These are phyloP conservation scores for Fusarium armeniacum DNA, from an alignment of 2,329 filamentous ascomycete species.

Conservation along the genomic window DNA sequence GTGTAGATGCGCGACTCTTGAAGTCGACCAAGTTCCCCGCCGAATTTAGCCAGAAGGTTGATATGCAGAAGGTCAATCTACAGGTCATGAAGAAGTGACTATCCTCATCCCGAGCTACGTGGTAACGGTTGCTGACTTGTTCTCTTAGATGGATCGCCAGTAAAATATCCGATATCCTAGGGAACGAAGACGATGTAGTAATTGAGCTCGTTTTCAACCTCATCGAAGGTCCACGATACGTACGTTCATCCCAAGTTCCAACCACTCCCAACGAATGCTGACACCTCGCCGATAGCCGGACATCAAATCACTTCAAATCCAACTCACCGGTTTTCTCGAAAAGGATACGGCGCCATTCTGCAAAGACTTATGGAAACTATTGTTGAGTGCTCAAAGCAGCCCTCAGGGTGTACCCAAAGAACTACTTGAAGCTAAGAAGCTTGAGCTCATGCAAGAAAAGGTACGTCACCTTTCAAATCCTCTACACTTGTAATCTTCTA, in stretches of 20 bases:
- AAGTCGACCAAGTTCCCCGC: slow-evolving; percentile 93
- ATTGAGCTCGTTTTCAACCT: slow-evolving; percentile 84
- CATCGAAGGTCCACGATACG: slow-evolving; percentile 80
- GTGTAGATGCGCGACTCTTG: slow-evolving; percentile 89
- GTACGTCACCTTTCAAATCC: slow-evolving; percentile 59
- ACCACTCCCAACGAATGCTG: slow-evolving; percentile 44
- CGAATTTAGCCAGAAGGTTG: slow-evolving; percentile 95
- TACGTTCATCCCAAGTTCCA: slow-evolving; percentile 61
- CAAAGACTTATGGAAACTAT: slow-evolving; percentile 92
- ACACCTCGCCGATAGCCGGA: slow-evolving; percentile 75
- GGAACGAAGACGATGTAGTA: slow-evolving; percentile 95
- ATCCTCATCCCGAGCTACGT: slow-evolving; percentile 8
- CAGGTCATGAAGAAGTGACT: slow-evolving; percentile 97
- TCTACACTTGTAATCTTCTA: slow-evolving; percentile 14
- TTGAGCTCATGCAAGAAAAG: slow-evolving; percentile 95
- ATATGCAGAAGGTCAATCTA: slow-evolving; percentile 96
- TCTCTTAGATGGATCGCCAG: slow-evolving; percentile 88
- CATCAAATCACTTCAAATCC: slow-evolving; percentile 94
- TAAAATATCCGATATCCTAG: slow-evolving; percentile 87
- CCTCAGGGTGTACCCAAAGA: slow-evolving; percentile 94
- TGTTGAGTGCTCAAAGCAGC: slow-evolving; percentile 89
- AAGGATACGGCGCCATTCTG: slow-evolving; percentile 92
- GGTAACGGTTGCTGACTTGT: slow-evolving; percentile 33
- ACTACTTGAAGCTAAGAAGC: slow-evolving; percentile 94
- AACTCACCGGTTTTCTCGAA: slow-evolving; percentile 94